These are phyloP conservation scores for Ciborinia camelliae DNA, from an alignment of 2,329 filamentous ascomycete genomes.

Conservation along the genomic window DNA sequence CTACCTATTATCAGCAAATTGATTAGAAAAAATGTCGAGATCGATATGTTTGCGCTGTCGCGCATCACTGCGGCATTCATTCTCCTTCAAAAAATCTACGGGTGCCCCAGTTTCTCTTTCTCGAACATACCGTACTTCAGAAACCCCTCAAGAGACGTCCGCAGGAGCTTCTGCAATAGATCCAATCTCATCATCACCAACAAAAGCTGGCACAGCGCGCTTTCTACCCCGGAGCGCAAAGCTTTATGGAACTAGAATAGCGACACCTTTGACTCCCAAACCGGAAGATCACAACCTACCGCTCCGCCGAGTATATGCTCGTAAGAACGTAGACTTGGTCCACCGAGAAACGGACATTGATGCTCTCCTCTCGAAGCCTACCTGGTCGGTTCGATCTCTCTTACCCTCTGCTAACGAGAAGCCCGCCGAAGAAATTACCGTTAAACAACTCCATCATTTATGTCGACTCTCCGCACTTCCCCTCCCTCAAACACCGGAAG, in stretches of 20 bases:
- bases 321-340: background rate
- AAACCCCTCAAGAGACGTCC: background rate
- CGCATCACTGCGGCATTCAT: slow-evolving; percentile 15
- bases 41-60: slow-evolving; percentile 28
- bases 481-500: slow-evolving; percentile 56
- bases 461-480: slow-evolving; percentile 87
- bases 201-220: background rate
- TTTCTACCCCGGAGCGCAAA: slow-evolving; percentile 9
- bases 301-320: slow-evolving; percentile 5
- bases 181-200: background rate
- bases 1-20: background rate
- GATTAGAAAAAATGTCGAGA: background rate
- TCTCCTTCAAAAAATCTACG: background rate
- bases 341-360: slow-evolving; percentile 20
- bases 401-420: slow-evolving; percentile 46
- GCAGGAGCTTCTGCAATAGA: background rate
- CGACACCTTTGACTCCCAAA: background rate
- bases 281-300: slow-evolving; percentile 6
- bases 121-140: slow-evolving; percentile 7
- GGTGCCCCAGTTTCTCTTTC: background rate
- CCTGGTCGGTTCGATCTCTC: slow-evolving; percentile 80
- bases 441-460: slow-evolving; percentile 73
- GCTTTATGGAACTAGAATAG: slow-evolving; percentile 12
- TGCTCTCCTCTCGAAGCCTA: slow-evolving; percentile 64
- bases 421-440: slow-evolving; percentile 44